phyloP scores from a whole-genome alignment of 2,329 filamentous ascomycete species.

The Ophiocordyceps camponoti-leonardi region DNA sequence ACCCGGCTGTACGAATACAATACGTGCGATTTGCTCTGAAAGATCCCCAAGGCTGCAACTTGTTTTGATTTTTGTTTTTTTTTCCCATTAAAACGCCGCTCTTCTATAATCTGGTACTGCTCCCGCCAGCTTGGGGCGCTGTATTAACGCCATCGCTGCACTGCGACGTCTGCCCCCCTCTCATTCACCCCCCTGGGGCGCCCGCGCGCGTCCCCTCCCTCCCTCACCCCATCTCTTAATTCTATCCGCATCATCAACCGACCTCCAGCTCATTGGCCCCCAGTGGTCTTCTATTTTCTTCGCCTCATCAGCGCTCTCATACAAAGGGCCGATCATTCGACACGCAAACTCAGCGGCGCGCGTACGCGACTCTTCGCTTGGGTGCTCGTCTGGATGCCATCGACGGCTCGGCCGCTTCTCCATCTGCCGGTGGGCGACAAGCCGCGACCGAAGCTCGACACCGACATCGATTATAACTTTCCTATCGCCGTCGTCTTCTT shows the following conservation, averaged over 20 bases:
- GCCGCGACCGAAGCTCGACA: slow-evolving; percentile 7
- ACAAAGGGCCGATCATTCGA: slow-evolving; percentile 1
- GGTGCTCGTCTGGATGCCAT: neutral
- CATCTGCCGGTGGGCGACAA: neutral
- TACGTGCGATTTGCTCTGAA: neutral
- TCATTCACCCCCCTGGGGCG: neutral
- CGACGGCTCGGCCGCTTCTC: neutral
- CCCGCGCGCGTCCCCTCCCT: slow-evolving; percentile 2
- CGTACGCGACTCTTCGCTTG: neutral
- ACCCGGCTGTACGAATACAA: neutral
- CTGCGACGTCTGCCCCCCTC: slow-evolving; percentile 4
- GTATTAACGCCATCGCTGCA: slow-evolving; percentile 5
- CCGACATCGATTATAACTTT: slow-evolving; percentile 6
- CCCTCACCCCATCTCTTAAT: neutral
- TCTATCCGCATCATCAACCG: neutral
- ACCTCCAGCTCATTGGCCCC: neutral
- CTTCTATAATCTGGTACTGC: neutral
- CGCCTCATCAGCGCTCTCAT: neutral
- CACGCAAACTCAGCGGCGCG: neutral
- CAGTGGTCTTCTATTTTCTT: neutral
- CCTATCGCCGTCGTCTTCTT: slow-evolving; percentile 1
- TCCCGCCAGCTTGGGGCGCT: slow-evolving; percentile 5
- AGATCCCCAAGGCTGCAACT: neutral
- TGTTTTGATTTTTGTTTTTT: neutral
- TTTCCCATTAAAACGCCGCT: neutral